Conservation (phyloP, 2,329 filamentous ascomycete species). For the Nannizzia gypsea region DNA sequence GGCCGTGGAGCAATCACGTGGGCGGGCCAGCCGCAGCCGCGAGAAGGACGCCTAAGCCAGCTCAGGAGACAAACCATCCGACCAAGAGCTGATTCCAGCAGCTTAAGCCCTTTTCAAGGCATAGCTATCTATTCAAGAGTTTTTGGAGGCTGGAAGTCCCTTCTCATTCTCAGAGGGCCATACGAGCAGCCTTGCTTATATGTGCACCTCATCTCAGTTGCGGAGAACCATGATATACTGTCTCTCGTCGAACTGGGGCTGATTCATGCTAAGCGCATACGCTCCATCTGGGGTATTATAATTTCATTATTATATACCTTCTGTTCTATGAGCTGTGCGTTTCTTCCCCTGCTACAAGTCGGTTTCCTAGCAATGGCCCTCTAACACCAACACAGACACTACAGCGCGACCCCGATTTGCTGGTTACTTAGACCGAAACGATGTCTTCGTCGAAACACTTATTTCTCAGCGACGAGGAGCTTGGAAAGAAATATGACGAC, state of each 20-base stretch:
- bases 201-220: background rate
- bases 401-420: background rate
- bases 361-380: too few relatives aligned
- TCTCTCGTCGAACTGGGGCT: background rate
- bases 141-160: background rate
- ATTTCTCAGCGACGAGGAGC: conserved; percentile 46
- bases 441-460: conserved; percentile 31
- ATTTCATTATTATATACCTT: background rate
- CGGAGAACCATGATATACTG: background rate
- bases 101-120: background rate
- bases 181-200: background rate
- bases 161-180: background rate
- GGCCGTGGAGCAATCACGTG: too few relatives aligned
- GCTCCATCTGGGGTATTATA: conserved; percentile 10
- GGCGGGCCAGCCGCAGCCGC: too few relatives aligned
- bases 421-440: conserved; percentile 9
- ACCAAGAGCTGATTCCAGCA: background rate
- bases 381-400: background rate
- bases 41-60: too few relatives aligned
- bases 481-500: conserved; percentile 55
- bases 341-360: background rate
- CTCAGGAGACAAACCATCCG: too few relatives aligned
- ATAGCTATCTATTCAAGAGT: too few relatives aligned
- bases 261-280: background rate
- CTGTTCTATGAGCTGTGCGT: background rate